Evolutionary conservation across 495 filamentous ascomycete species (phyloP), one percentile per base, ranked within the genome.

Genomic region (Parachaetomium inaequale): DNA sequence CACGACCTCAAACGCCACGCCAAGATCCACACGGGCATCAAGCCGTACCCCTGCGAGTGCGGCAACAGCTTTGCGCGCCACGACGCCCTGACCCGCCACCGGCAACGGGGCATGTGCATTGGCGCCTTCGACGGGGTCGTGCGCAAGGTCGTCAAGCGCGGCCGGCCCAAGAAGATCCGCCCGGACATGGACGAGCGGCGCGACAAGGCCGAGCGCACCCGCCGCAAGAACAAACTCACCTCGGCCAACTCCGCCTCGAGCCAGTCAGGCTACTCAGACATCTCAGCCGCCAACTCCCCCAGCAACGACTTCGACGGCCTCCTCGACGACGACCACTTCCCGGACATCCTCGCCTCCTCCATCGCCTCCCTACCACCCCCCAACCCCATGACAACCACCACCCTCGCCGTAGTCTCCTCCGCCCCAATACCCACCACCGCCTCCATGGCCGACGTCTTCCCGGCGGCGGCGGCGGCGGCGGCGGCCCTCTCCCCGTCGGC

Each of bases 1-100:
- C 95, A 98, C 71, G 94, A 98, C 70, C 84, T 98, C 59, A 98
- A 98, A 75, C 87, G 94, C 23, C 94, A 98, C 70, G 86, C 92
- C 66, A 96, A 96, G 76, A 98, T 97, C 58, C 94, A 98, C 75
- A 92, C 87, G 21, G 91, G 91, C 40, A 86, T 93, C 69, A 96
- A 96, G 76, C 91, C 94, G 3, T 94, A 96, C 66, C 87, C 87
- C 29, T 98, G 94, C 73, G 82, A 87, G 53, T 98, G 94, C 73
- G 91, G 93, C 49, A 92, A 90, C 68, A 88, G 86, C 54, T 98
- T 98, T 70, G 92, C 92, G 15, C 83, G 94, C 58, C 92, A 96
- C 68, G 94, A 98, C 76, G 94, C 94, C 55, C 79, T 98, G 34
- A 98, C 94, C 45, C 83, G 94, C 45, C 94, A 98, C 73, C 84